Evolutionary conservation across 2,329 filamentous ascomycete species (phyloP).

Genomic region (Parasarocladium wereldwijsianum): DNA sequence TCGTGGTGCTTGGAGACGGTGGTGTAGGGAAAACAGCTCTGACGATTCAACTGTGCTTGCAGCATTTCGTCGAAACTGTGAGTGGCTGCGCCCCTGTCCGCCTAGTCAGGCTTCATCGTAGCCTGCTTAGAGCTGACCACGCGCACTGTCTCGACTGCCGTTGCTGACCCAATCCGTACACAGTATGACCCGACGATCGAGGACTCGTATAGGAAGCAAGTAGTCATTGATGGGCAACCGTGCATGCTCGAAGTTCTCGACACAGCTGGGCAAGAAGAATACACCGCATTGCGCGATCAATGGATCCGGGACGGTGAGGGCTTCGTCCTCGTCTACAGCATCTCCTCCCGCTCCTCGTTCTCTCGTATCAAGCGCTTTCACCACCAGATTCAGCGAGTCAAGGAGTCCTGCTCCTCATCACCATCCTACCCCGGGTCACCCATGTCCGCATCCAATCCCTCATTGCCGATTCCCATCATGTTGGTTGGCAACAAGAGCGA

Average conservation of each 20-base stretch:
- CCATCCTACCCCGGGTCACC: constrained; percentile 66
- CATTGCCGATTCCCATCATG: constrained; percentile 81
- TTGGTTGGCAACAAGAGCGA: constrained; percentile 98
- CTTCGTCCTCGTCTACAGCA: constrained; percentile 95
- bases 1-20: constrained; percentile 89
- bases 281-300: constrained; percentile 89
- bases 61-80: constrained; percentile 94
- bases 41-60: constrained; percentile 91
- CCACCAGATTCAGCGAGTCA: constrained; percentile 92
- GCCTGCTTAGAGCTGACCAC: no score
- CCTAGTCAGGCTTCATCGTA: background rate
- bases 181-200: constrained; percentile 81
- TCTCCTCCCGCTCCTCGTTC: constrained; percentile 92
- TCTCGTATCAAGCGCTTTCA: constrained; percentile 90
- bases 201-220: constrained; percentile 77
- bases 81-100: no score
- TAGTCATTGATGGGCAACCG: constrained; percentile 85
- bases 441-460: constrained; percentile 41
- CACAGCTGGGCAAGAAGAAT: constrained; percentile 96
- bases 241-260: constrained; percentile 97
- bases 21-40: constrained; percentile 89
- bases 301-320: constrained; percentile 98
- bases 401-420: constrained; percentile 71
- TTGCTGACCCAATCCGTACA: constrained; percentile 7
- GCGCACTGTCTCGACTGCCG: no score